phyloP scores from a whole-genome alignment of 495 filamentous ascomycete species.

The Acidiella bohemica region DNA sequence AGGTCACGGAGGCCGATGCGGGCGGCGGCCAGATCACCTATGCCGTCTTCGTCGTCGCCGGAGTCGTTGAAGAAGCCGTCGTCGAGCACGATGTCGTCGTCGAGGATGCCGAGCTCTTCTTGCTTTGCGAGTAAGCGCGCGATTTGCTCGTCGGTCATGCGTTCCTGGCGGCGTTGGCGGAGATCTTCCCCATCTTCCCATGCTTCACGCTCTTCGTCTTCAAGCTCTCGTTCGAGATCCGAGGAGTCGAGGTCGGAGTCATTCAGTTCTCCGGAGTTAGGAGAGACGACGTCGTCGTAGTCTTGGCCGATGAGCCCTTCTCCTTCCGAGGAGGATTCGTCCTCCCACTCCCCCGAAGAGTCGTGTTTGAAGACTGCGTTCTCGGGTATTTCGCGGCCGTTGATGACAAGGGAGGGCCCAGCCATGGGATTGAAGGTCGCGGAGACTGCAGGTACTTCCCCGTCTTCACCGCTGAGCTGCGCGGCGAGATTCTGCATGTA shows the following conservation, averaged over 20 bases:
- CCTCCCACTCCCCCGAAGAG: constrained; percentile 1
- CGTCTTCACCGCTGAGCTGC: constrained; percentile 6
- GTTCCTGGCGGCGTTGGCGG: constrained; percentile 21
- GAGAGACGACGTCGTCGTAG: constrained; percentile 1
- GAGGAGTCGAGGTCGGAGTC: constrained; percentile 20
- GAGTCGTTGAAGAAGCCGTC: constrained; percentile 29
- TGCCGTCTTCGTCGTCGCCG: constrained; percentile 16
- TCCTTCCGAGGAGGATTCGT: constrained; percentile 3
- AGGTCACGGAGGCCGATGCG: constrained; percentile 9
- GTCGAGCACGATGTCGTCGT: constrained; percentile 44
- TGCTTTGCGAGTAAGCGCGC: constrained; percentile 50
- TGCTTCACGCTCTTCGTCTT: constrained; percentile 18
- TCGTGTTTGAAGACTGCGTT: constrained; percentile 5
- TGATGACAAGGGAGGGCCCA: constrained; percentile 11
- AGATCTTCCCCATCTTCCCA: constrained; percentile 25
- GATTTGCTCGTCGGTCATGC: constrained; percentile 43
- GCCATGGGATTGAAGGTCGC: background rate
- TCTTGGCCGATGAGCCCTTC: constrained; percentile 10
- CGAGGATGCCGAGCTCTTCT: constrained; percentile 49
- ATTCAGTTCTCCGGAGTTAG: constrained; percentile 1
- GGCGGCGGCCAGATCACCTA: constrained; percentile 7
- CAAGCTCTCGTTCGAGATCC: constrained; percentile 30
- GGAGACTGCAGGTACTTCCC: background rate
- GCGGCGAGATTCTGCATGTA: constrained; percentile 18
- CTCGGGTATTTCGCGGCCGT: constrained; percentile 11